phyloP scores from a whole-genome alignment of 345 rosid species.

The Noccaea caerulescens region DNA sequence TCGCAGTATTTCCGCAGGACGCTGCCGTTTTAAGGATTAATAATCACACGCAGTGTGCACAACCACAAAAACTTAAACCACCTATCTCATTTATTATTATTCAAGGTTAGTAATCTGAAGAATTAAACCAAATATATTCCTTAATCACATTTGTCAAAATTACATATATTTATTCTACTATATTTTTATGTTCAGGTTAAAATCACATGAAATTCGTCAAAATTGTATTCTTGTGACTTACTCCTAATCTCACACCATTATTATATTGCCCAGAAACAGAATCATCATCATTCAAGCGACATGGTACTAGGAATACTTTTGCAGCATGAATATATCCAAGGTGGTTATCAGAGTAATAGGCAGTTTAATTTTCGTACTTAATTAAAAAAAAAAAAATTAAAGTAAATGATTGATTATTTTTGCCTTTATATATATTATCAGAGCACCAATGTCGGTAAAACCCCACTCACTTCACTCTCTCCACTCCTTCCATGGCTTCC shows the following conservation, averaged over 20 bases:
- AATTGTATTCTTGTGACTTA: background rate
- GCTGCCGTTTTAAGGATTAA: background rate
- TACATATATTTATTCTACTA: background rate
- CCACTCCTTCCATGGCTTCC: slow-evolving; percentile 36
- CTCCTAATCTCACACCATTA: background rate
- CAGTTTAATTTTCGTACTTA: background rate
- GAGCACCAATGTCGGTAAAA: slow-evolving; percentile 39
- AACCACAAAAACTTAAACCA: background rate
- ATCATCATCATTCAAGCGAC: slow-evolving; percentile 9
- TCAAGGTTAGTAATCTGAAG: background rate
- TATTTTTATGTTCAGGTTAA: background rate
- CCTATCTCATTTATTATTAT: slow-evolving; percentile 8
- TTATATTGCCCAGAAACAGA: slow-evolving; percentile 3
- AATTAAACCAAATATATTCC: background rate
- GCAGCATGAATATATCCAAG: slow-evolving; percentile 2
- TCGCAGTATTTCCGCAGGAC: slow-evolving; percentile 1
- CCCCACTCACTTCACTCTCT: slow-evolving; percentile 42
- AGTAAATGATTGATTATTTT: background rate
- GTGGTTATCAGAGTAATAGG: background rate
- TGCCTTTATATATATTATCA: slow-evolving; percentile 31
- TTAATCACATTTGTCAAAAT: background rate
- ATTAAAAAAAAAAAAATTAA: background rate
- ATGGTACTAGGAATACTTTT: slow-evolving; percentile 28
- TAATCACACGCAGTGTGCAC: background rate
- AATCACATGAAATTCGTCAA: background rate